Percentiles rank a stretch among this genome's conserved stretches.
phyloP scores from a whole-genome alignment of 805 yeast species.

The Suhomyces sp. region DNA sequence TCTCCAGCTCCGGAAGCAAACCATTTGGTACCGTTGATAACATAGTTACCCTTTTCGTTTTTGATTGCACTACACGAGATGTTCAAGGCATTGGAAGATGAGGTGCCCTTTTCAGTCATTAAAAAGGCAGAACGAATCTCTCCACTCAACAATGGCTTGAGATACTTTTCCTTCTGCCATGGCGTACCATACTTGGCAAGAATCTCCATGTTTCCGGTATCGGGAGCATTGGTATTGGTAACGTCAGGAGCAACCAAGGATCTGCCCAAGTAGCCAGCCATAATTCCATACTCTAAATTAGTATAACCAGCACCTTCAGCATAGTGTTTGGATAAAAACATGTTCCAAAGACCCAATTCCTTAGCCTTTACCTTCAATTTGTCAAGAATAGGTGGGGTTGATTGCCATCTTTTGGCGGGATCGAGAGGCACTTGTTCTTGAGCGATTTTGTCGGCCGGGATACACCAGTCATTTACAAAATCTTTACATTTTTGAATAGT shows the following conservation, averaged over 20 bases:
- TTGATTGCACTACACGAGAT: conserved; percentile 44
- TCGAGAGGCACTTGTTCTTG: conserved; percentile 37
- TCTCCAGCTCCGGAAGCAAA: conserved; percentile 72
- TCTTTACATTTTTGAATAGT: conserved; percentile 40
- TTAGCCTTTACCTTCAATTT: conserved; percentile 52
- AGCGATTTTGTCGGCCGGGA: conserved; percentile 53
- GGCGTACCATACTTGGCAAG: conserved; percentile 41
- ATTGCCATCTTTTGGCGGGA: conserved; percentile 45
- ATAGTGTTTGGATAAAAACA: conserved; percentile 50
- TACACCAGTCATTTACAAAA: conserved; percentile 54
- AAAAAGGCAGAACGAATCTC: conserved; percentile 57
- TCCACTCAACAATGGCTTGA: conserved; percentile 53
- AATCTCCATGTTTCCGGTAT: conserved; percentile 61
- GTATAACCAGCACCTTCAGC: conserved; percentile 55
- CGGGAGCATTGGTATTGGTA: conserved; percentile 60
- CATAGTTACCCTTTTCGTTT: conserved; percentile 42
- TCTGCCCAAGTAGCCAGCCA: conserved; percentile 62
- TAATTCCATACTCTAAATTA: conserved; percentile 60
- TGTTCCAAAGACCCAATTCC: conserved; percentile 56
- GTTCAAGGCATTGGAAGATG: conserved; percentile 62
- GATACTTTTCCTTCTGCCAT: conserved; percentile 43
- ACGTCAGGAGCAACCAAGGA: conserved; percentile 55
- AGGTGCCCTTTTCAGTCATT: conserved; percentile 61
- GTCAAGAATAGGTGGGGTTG: conserved; percentile 47
- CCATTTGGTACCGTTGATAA: conserved; percentile 64